Evolutionary conservation across 2,329 filamentous ascomycete species (phyloP), one percentile per base, ranked within the genome.

Genomic region (Hyphodiscus sp.): DNA sequence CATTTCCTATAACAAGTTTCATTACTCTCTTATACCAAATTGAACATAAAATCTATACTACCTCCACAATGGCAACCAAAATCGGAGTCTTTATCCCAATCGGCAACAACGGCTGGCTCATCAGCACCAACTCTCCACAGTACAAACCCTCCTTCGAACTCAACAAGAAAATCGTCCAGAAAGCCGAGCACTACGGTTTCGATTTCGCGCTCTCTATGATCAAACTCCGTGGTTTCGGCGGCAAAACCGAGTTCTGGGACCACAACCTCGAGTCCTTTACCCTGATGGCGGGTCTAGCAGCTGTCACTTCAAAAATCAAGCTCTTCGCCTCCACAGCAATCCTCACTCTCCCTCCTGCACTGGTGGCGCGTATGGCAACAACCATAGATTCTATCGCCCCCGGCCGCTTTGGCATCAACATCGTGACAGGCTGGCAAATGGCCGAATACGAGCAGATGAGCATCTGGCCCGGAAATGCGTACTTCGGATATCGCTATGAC

Each of bases 21-120:
- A 6, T 38, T 13, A 2, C 2, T 10, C 11, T 38, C 33, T 15
- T 13, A 13, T 38, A 2, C 16, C 5, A 5, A 38, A 26, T 26
- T 26, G 23, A 26, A 26, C 23, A 3, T 10, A 2, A 6, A 38
- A 38, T 13, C 33, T 15, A 33, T 7, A 33, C 29, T 13, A 33
- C 13, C 13, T 10, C 11, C 5, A 38, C 11, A 38, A 13, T 38
- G 11, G 5, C 33, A 6, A 45, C 18, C 13, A 3, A 61, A 52
- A 59, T 61, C 48, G 55, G 58, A 2, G 55, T 61, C 19, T 61
- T 61, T 51, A 57, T 61, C 45, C 58, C 58, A 18, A 61, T 61
- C 33, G 65, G 66, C 50, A 69, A 68, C 58, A 67, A 69, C 61
- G 66, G 67, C 18, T 69, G 66, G 66, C 60, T 68, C 23, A 66